Percentiles rank a stretch among this genome's conserved stretches.
Conservation (phyloP, 257 asterid species). For the Mentha longifolia region DNA sequence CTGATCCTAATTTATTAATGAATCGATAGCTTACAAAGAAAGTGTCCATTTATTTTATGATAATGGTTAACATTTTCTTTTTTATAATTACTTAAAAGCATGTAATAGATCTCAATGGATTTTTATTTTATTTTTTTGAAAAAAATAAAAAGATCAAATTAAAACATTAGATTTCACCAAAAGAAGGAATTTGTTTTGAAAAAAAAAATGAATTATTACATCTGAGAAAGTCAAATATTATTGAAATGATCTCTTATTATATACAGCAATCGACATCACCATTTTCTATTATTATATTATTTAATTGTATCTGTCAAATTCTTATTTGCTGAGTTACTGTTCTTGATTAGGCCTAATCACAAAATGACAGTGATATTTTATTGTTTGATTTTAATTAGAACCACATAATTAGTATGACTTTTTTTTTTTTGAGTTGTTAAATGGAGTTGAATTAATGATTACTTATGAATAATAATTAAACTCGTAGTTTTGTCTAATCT, state of each 20-base stretch:
- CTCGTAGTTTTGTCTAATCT: too few relatives aligned
- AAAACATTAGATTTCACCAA: too few relatives aligned
- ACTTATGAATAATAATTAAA: too few relatives aligned
- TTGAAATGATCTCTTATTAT: neutral
- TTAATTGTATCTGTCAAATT: neutral
- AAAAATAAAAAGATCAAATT: too few relatives aligned
- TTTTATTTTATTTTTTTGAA: too few relatives aligned
- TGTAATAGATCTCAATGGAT: too few relatives aligned
- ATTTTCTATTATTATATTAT: neutral
- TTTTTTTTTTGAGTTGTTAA: neutral
- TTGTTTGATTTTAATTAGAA: too few relatives aligned
- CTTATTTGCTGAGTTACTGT: neutral
- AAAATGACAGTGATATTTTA: too few relatives aligned
- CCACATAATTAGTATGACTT: slow-evolving; percentile 8
- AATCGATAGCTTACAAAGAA: too few relatives aligned
- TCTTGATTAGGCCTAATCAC: neutral
- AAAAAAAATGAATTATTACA: neutral
- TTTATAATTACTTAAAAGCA: neutral
- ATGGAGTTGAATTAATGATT: too few relatives aligned
- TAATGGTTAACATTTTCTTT: neutral
- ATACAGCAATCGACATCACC: neutral
- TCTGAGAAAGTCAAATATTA: neutral
- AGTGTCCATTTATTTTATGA: too few relatives aligned
- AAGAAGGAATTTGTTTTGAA: too few relatives aligned
- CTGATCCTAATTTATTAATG: neutral